Base-by-base conservation (phyloP, 2,329 filamentous ascomycete genomes). In the Pseudogymnoascus sp. region DNA sequence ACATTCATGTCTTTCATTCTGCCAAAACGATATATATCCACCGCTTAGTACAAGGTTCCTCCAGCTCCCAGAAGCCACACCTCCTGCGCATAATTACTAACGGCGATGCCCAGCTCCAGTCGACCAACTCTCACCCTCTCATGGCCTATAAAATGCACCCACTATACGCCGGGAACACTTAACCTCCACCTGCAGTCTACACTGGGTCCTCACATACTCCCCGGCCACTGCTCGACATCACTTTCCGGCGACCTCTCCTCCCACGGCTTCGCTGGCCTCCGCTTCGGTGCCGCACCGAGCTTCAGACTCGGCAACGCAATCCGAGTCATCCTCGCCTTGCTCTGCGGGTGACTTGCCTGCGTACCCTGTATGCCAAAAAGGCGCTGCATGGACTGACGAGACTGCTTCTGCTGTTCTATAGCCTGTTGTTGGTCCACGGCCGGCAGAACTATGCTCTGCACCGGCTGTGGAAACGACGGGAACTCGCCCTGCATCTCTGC, bases 141-240 rank as follows among this genome's bases (percentile, higher is more conserved):
- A 51, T 51, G 44, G n/a, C 39, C 44, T 15, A 31, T 44, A 51
- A 51, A 51, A 31, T 31, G 44, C 44, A 51, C 44, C 44, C 27
- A 17, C 25, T 51, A 51, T 51, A 51, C 44, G 44, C 44, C 44
- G 1, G 13, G 10, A 51, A 31, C 4, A 33, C 25, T 55, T 9
- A 3, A 55, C 27, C n/a, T 17, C 27, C 27, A 9, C 44, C 25
- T 15, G 25, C 13, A 29, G 9, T 51, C 25, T 15, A 31, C 44
- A 4, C 25, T 5, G 5, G 4, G 13, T 31, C 27, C 1, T 55
- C 29, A 55, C 48, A 55, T 55, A 55, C 48, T 55, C 27, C 48
- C 48, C n/a, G 48, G 48, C 48, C 48, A 55, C 48, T 55, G 48
- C 29, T 55, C 48, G n/a, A 55, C 13, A 33, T 55, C 48, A 21